Percentiles rank a stretch among this genome's conserved stretches.
phyloP scores from a whole-genome alignment of 1,284 basidiomycete species.

The Crucibulum cyathiforme region DNA sequence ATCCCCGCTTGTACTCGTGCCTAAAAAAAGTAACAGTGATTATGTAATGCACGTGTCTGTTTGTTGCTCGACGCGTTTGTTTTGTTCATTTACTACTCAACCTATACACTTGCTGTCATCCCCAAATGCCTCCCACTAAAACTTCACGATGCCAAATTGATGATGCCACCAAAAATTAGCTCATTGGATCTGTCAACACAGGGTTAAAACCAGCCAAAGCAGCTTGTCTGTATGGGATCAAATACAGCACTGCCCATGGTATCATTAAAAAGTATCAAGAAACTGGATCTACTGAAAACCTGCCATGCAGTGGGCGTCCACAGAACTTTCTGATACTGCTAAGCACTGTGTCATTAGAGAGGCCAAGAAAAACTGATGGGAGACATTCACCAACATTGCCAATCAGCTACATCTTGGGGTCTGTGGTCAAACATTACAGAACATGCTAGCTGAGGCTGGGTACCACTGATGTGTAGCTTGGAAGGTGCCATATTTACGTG shows the following conservation, averaged over 20 bases:
- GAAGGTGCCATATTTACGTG: background rate
- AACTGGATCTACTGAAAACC: background rate
- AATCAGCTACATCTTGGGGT: background rate
- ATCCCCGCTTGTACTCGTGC: too few species aligned
- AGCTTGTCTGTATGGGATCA: background rate
- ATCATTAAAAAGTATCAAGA: background rate
- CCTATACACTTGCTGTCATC: too few species aligned
- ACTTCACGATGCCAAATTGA: background rate
- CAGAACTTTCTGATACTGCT: background rate
- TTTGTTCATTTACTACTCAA: too few species aligned
- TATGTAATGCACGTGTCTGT: too few species aligned
- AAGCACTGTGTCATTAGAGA: background rate
- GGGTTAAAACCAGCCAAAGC: background rate
- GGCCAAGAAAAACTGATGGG: background rate
- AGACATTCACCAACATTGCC: background rate
- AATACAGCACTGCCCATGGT: background rate
- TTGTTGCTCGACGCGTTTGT: too few species aligned
- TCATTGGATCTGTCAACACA: background rate
- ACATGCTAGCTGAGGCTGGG: background rate
- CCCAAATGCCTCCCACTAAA: background rate
- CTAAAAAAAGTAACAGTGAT: too few species aligned
- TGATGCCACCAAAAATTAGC: background rate
- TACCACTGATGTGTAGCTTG: background rate
- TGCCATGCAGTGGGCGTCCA: background rate
- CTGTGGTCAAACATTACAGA: background rate